Percentiles rank a stretch among this genome's conserved stretches.
phyloP scores from a whole-genome alignment of 805 yeast species.

The Ogataea ganodermae region DNA sequence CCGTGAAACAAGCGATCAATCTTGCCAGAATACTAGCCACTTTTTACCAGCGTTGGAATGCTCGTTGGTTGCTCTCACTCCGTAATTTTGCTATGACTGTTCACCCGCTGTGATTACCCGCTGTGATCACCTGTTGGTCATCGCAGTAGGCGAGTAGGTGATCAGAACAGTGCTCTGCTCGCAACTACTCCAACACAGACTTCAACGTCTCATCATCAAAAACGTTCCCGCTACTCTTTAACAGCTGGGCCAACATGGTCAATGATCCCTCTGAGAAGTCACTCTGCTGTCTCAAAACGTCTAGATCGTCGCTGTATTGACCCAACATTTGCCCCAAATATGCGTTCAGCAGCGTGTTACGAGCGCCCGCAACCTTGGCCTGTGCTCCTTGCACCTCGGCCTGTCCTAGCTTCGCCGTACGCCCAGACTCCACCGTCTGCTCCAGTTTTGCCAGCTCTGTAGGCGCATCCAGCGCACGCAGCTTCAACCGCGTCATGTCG shows the following conservation, averaged over 20 bases:
- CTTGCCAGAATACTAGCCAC: too few species aligned
- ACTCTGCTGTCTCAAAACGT: conserved; percentile 58
- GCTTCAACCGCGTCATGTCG: conserved; percentile 15
- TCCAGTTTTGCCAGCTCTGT: conserved; percentile 7
- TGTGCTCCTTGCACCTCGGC: conserved; percentile 31
- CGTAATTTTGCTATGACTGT: not conserved
- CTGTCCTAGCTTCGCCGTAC: conserved; percentile 1
- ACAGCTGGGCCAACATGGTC: conserved; percentile 54
- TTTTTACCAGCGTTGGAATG: too few species aligned
- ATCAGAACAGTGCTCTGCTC: too few species aligned
- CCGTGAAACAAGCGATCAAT: too few species aligned
- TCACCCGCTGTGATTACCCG: too few species aligned
- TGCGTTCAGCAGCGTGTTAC: conserved; percentile 46
- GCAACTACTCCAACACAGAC: conserved; percentile 13
- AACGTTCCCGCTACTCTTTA: conserved; percentile 59
- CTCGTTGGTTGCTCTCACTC: too few species aligned
- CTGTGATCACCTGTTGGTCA: too few species aligned
- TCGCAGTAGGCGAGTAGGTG: too few species aligned
- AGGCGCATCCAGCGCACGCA: conserved; percentile 12
- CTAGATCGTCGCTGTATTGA: conserved; percentile 62
- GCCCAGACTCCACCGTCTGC: conserved; percentile 2
- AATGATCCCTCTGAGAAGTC: conserved; percentile 61
- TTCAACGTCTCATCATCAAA: conserved; percentile 55
- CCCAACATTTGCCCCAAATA: conserved; percentile 57
- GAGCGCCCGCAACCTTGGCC: conserved; percentile 32